These are phyloP conservation scores for Ogataea nitratoaversa DNA, from an alignment of 805 yeast genomes.

Conservation along the genomic window DNA sequence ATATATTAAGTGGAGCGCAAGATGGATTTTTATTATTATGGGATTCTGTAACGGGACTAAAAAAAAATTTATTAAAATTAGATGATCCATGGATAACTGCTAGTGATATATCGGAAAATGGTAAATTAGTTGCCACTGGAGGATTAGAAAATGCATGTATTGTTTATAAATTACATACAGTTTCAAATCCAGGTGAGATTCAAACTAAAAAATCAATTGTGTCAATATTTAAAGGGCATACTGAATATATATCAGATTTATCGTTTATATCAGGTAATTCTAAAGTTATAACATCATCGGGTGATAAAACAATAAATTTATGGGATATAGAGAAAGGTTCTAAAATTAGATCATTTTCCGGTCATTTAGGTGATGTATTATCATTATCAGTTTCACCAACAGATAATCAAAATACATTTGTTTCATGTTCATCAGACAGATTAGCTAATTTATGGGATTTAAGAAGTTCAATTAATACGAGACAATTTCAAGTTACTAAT, in stretches of 20 bases:
- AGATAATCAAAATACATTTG: constrained; percentile 35
- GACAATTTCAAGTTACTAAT: constrained; percentile 47
- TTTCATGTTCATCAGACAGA: constrained; percentile 68
- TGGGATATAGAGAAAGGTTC: constrained; percentile 75
- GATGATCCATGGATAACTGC: constrained; percentile 77
- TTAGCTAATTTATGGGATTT: constrained; percentile 63
- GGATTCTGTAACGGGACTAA: constrained; percentile 73
- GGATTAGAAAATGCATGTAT: constrained; percentile 81
- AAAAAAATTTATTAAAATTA: constrained; percentile 63
- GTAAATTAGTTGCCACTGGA: constrained; percentile 67
- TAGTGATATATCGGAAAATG: constrained; percentile 68
- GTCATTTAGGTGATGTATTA: constrained; percentile 71
- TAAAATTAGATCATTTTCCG: constrained; percentile 49
- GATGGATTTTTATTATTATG: constrained; percentile 84
- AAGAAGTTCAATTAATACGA: constrained; percentile 36
- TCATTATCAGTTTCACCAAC: constrained; percentile 34
- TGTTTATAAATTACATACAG: constrained; percentile 45
- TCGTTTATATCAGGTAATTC: constrained; percentile 54
- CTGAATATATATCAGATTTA: constrained; percentile 74
- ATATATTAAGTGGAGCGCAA: constrained; percentile 70
- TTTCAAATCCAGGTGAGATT: constrained; percentile 12
- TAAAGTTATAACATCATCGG: constrained; percentile 64
- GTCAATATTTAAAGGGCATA: constrained; percentile 70
- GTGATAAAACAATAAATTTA: constrained; percentile 72
- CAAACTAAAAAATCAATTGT: constrained; percentile 28